Conservation (phyloP, 495 filamentous ascomycete genomes). For the Letharia lupina region DNA sequence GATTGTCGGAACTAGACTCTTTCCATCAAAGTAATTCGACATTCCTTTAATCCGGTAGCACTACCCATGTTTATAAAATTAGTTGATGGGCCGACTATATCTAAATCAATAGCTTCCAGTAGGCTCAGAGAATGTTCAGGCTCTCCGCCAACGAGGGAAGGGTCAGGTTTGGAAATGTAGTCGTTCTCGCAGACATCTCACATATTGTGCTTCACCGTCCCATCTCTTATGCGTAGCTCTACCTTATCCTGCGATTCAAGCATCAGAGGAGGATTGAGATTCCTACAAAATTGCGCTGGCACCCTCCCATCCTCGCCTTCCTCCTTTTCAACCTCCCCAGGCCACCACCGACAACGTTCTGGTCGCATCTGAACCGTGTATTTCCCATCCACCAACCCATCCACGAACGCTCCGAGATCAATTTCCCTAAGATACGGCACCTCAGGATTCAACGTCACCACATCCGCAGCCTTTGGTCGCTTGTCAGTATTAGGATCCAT, state of each 20-base stretch:
- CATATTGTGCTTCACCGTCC: neutral
- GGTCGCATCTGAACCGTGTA: neutral
- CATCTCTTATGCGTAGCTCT: conserved; percentile 5
- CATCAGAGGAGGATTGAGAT: conserved; percentile 5
- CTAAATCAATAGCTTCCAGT: too few relatives aligned
- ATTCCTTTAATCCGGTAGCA: too few relatives aligned
- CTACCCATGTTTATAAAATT: too few relatives aligned
- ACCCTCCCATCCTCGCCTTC: conserved; percentile 6
- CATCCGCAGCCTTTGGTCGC: neutral
- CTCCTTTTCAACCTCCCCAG: conserved; percentile 6
- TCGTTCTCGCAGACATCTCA: neutral
- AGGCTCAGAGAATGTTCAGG: too few relatives aligned
- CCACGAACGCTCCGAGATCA: neutral
- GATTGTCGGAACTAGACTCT: too few relatives aligned
- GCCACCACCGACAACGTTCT: conserved; percentile 2
- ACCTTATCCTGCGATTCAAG: conserved; percentile 7
- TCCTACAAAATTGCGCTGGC: neutral
- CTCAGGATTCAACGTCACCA: neutral
- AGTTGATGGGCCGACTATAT: too few relatives aligned
- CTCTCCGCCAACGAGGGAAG: too few relatives aligned
- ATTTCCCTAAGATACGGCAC: neutral
- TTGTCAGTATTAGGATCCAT: conserved; percentile 6
- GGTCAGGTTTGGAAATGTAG: too few relatives aligned
- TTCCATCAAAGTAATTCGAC: too few relatives aligned
- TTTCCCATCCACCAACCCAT: neutral